phyloP scores from a whole-genome alignment of 352 stramenopile genomes.

The Globisporangium apiculatum region DNA sequence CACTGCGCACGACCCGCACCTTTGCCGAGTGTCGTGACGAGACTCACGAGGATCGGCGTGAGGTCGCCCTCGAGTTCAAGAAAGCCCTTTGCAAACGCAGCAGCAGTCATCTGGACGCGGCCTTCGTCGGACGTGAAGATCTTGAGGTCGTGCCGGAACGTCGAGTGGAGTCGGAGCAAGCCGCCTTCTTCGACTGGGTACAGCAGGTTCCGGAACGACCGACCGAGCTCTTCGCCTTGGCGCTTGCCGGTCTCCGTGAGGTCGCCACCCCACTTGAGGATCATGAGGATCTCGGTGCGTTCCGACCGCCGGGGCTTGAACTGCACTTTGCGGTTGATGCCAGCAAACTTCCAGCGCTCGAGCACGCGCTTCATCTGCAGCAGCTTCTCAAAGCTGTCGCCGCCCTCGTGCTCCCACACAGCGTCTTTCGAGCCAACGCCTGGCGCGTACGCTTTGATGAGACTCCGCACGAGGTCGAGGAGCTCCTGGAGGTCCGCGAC shows the following conservation, averaged over 20 bases:
- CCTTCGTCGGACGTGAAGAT: slow-evolving; percentile 99
- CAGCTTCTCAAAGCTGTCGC: slow-evolving; percentile 90
- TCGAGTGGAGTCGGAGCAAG: slow-evolving; percentile 97
- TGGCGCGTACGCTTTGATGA: slow-evolving; percentile 81
- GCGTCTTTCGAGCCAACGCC: slow-evolving; percentile 73
- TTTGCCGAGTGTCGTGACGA: slow-evolving; percentile 85
- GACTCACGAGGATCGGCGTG: slow-evolving; percentile 97
- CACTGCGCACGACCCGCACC: slow-evolving; percentile 23
- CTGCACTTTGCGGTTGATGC: slow-evolving; percentile 97
- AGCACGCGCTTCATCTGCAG: slow-evolving; percentile 95
- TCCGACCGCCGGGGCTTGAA: slow-evolving; percentile 73
- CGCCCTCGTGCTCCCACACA: slow-evolving; percentile 80
- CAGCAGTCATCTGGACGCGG: slow-evolving; percentile 98
- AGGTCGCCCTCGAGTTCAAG: slow-evolving; percentile 98
- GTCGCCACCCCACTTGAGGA: slow-evolving; percentile 99
- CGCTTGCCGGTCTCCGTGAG: slow-evolving; percentile 96
- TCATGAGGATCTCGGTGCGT: slow-evolving; percentile 91
- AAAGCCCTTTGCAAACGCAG: slow-evolving; percentile 99
- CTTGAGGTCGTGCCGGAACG: slow-evolving; percentile 99
- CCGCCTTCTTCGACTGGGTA: slow-evolving; percentile 90
- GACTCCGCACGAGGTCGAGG: slow-evolving; percentile 63
- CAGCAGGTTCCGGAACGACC: slow-evolving; percentile 86
- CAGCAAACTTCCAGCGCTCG: slow-evolving; percentile 94
- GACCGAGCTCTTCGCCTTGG: slow-evolving; percentile 94
- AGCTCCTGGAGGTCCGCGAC: slow-evolving; percentile 77